Base-by-base conservation (phyloP, 768 basidiomycete genomes). In the Cubamyces lactineus region DNA sequence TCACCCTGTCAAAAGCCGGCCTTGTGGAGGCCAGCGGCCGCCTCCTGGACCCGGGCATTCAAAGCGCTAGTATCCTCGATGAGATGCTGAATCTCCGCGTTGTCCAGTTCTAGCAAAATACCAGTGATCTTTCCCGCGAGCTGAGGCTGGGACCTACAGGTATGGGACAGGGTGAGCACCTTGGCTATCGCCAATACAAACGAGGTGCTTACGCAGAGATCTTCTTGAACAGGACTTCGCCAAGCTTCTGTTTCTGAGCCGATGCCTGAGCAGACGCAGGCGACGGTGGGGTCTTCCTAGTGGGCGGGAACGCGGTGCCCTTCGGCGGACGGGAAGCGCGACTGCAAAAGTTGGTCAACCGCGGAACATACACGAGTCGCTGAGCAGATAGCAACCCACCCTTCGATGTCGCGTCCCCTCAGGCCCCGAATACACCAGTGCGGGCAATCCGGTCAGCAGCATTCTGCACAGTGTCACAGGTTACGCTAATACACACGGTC, bases 61-160 rank as follows among this genome's bases (percentile, higher is more conserved):
- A 99, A 86, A 45, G 95, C 86, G 11, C 94, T 92, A 21, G 80
- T 78, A 55, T 86, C 78, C 62, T 96, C 94, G 69, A 98, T 78
- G 52, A 99, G 85, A 77, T 92, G 89, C 24, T 98, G 79, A 52
- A 99, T 83, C 77, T 98, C 97, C 49, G 82, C 72, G 78, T 96
- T 96, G 76, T 98, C 96, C 96, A 99, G 98, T 86, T 99, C 96
- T 66, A 98, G 86, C 72, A 98, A 82, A 95, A 98, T 98, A 57
- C 94, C 96, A 45, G 96, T 98, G 75, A 98, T 97, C 84, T 98
- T 98, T 62, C 97, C 97, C 67, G 97, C 95, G 72, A 97, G 81
- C 19, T 96, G 96, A 60, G 95, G 93, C 70, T 98, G 89, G 59
- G 87, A 74, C 28, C 28, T 30, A 8, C 4, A 30, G 3, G 8